phyloP scores from a whole-genome alignment of 495 filamentous ascomycete species.

The Podospora conica region DNA sequence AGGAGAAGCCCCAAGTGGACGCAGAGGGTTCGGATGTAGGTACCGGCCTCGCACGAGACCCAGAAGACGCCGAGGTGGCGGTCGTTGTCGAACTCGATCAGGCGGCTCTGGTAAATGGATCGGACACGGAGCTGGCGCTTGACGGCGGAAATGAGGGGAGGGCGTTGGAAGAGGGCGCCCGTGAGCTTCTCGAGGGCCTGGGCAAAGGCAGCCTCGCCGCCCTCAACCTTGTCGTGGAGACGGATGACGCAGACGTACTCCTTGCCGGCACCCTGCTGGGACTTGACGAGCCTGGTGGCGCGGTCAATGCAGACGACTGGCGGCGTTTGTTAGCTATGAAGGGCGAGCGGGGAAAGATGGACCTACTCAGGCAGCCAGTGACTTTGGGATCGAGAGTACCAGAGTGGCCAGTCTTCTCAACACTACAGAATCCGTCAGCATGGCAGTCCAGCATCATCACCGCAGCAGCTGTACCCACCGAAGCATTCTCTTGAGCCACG shows the following conservation, averaged over 20 bases:
- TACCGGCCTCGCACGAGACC: constrained; percentile 98
- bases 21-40: constrained; percentile 96
- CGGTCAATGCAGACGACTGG: constrained; percentile 82
- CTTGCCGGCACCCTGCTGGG: constrained; percentile 95
- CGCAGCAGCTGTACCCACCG: constrained; percentile 47
- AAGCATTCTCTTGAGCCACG: constrained; percentile 96
- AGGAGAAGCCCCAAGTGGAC: constrained; percentile 90
- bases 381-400: constrained; percentile 85
- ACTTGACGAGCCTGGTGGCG: constrained; percentile 94
- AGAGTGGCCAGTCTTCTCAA: constrained; percentile 95
- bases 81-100: constrained; percentile 96
- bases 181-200: constrained; percentile 91
- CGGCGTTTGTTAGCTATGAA: not conserved
- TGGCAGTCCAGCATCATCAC: not conserved
- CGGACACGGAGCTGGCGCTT: constrained; percentile 97
- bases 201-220: constrained; percentile 81
- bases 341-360: not conserved
- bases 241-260: constrained; percentile 75
- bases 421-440: constrained; percentile 45
- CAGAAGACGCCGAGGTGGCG: constrained; percentile 97
- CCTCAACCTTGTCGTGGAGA: constrained; percentile 85
- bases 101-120: constrained; percentile 90
- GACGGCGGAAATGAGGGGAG: constrained; percentile 93
- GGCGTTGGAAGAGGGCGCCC: constrained; percentile 94
- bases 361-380: constrained; percentile 69